phyloP scores from a whole-genome alignment of 129 eudicot species.

The Artemisia tridentata region DNA sequence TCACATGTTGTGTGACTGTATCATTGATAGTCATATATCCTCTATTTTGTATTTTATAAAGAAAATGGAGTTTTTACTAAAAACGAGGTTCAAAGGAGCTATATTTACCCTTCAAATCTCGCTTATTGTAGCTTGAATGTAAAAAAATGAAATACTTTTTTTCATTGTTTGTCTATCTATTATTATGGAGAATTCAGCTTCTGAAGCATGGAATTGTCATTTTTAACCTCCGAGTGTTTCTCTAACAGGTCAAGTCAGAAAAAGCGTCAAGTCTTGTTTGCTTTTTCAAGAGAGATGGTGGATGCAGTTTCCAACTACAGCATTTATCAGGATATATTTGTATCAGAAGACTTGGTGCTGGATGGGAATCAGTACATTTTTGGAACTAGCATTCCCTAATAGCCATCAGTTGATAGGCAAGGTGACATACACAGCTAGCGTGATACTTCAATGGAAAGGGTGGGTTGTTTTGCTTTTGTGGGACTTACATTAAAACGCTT shows the following conservation, averaged over 20 bases:
- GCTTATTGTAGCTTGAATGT: neutral
- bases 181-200: neutral
- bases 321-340: conserved; percentile 4
- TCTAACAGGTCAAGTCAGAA: conserved; percentile 7
- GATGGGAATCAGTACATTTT: neutral
- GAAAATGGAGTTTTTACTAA: too few species aligned
- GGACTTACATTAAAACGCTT: too few species aligned
- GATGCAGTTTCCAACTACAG: neutral
- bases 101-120: neutral
- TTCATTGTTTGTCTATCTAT: neutral
- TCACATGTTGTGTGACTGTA: neutral
- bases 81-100: neutral
- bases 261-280: too few species aligned
- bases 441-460: too few species aligned
- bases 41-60: neutral
- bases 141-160: neutral
- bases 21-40: neutral
- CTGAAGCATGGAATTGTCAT: neutral
- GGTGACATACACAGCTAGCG: neutral
- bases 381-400: neutral
- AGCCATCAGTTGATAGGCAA: neutral
- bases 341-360: conserved; percentile 2
- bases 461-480: too few species aligned
- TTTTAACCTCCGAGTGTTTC: conserved; percentile 3
- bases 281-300: conserved; percentile 3